Evolutionary conservation across 2,329 filamentous ascomycete genomes (phyloP).

Genomic region (Scedosporium minutisporum): DNA sequence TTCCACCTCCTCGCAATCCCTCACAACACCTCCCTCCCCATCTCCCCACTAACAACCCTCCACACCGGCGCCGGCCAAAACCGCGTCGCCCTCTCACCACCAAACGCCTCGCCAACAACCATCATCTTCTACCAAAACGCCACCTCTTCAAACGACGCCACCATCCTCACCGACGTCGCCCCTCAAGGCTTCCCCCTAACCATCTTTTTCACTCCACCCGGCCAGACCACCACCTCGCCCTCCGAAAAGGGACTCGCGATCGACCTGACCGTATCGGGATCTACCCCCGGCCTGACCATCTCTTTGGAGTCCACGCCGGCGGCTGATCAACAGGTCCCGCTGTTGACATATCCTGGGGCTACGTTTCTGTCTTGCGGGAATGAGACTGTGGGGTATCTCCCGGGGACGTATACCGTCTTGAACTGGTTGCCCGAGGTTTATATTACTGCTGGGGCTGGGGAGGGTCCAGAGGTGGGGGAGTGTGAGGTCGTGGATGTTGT

Average conservation of each 20-base stretch:
- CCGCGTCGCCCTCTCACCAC: background rate
- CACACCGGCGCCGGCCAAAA: conserved; percentile 5
- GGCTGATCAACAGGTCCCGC: background rate
- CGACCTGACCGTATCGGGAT: conserved; percentile 1
- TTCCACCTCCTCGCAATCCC: conserved; percentile 10
- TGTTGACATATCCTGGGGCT: background rate
- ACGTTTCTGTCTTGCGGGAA: background rate
- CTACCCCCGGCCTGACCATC: background rate
- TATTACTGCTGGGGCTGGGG: background rate
- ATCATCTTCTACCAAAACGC: conserved; percentile 3
- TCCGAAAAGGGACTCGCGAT: background rate
- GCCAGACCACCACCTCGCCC: background rate
- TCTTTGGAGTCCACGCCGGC: background rate
- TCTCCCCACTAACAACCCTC: background rate
- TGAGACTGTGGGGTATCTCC: background rate
- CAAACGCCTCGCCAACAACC: background rate
- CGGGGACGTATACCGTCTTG: background rate
- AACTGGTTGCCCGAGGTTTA: background rate
- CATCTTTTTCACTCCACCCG: background rate
- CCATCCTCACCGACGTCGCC: background rate
- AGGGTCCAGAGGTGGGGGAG: background rate
- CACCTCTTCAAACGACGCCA: background rate
- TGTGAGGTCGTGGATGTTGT: background rate
- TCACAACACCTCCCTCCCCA: conserved; percentile 11
- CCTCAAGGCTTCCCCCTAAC: background rate